Evolutionary conservation across 2,329 filamentous ascomycete genomes (phyloP).

Genomic region (Botryosphaeria dothidea): DNA sequence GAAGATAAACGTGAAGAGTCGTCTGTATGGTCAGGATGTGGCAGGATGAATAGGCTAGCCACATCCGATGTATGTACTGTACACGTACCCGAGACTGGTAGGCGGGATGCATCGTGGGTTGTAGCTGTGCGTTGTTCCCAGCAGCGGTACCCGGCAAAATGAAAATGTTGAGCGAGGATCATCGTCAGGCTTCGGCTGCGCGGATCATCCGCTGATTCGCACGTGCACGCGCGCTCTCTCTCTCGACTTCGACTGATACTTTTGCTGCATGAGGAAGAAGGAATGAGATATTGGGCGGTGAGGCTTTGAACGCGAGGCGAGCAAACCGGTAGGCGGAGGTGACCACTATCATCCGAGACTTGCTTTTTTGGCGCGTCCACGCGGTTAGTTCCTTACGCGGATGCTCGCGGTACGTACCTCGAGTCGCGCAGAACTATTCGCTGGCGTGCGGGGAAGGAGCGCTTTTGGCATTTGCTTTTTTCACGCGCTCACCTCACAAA

Average conservation of each 20-base stretch:
- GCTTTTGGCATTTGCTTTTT: background rate
- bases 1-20: background rate
- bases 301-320: background rate
- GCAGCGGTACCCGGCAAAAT: background rate
- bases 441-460: background rate
- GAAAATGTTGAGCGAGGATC: conserved; percentile 14
- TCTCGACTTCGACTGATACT: background rate
- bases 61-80: background rate
- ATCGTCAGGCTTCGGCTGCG: conserved; percentile 3
- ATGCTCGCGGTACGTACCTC: background rate
- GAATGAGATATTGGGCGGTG: background rate
- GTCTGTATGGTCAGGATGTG: background rate
- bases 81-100: conserved; percentile 10
- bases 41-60: background rate
- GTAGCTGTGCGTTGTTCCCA: background rate
- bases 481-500: background rate
- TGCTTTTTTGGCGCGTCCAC: background rate
- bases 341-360: background rate
- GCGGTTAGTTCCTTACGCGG: background rate
- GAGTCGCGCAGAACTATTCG: background rate
- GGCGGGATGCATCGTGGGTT: background rate
- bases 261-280: background rate
- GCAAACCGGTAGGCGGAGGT: background rate
- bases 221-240: background rate
- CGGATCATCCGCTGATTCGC: conserved; percentile 16